Percentiles rank a stretch among this genome's conserved stretches.
These are phyloP conservation scores for Nymphaea colorata DNA, from an alignment of 164 flowering plant species.

Conservation along the genomic window DNA sequence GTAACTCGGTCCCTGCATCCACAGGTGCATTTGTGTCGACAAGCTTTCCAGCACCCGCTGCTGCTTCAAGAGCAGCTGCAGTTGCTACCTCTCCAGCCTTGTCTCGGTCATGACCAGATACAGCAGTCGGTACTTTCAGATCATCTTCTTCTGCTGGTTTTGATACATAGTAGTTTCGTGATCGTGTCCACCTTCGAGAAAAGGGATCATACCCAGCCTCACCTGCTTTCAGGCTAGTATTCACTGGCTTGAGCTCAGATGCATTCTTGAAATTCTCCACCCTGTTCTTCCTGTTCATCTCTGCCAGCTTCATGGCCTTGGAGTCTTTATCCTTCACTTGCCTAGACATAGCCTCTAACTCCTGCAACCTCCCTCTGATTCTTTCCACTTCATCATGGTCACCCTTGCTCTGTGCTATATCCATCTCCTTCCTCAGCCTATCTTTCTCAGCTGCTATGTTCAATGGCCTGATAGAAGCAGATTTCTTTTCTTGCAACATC, in stretches of 20 bases:
- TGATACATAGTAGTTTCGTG: slow-evolving; percentile 63
- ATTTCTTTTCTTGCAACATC: slow-evolving; percentile 91
- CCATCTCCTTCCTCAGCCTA: slow-evolving; percentile 58
- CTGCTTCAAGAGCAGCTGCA: slow-evolving; percentile 76
- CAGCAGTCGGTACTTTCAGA: slow-evolving; percentile 11
- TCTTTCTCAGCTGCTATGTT: slow-evolving; percentile 90
- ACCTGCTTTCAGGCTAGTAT: slow-evolving; percentile 62
- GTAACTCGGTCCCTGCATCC: slow-evolving; percentile 72
- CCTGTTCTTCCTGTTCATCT: slow-evolving; percentile 84
- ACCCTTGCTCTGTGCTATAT: slow-evolving; percentile 55
- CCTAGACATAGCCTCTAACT: slow-evolving; percentile 51
- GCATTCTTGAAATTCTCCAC: slow-evolving; percentile 92
- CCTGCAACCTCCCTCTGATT: slow-evolving; percentile 54
- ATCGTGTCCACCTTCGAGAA: slow-evolving; percentile 92
- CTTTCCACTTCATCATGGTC: slow-evolving; percentile 62
- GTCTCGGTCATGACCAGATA: slow-evolving; percentile 1
- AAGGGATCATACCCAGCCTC: slow-evolving; percentile 97
- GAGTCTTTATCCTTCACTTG: slow-evolving; percentile 34
- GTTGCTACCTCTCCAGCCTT: slow-evolving; percentile 53
- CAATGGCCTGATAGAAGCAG: slow-evolving; percentile 67
- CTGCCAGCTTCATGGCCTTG: slow-evolving; percentile 73
- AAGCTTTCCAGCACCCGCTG: slow-evolving; percentile 90
- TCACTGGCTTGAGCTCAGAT: slow-evolving; percentile 54
- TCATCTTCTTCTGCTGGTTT: slow-evolving; percentile 30
- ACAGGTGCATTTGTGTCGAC: slow-evolving; percentile 92